Evolutionary conservation across 2,329 filamentous ascomycete species (phyloP).

Genomic region (Dactylellina cionopaga): DNA sequence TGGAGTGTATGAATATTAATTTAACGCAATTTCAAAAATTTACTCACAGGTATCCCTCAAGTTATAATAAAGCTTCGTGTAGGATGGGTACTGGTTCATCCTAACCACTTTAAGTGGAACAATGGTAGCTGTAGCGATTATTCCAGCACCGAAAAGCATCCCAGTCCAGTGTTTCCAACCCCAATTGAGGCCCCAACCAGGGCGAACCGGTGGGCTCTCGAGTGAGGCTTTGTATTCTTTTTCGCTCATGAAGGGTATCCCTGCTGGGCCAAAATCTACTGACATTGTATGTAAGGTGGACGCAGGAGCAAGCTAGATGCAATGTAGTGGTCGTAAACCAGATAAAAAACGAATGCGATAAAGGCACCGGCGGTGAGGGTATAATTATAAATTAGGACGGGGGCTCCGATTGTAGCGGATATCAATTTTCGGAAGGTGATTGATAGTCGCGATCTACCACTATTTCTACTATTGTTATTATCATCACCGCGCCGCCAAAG

Average conservation of each 20-base stretch:
- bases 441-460: too few species aligned
- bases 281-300: constrained; percentile 18
- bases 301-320: too few species aligned
- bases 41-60: constrained; percentile 12
- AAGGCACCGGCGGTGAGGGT: too few species aligned
- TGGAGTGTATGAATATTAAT: too few species aligned
- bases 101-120: not conserved
- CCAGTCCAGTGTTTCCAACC: constrained; percentile 5
- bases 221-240: constrained; percentile 12
- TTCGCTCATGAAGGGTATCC: constrained; percentile 19
- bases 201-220: not conserved
- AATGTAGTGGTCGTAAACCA: too few species aligned
- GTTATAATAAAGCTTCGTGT: constrained; percentile 9
- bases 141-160: not conserved
- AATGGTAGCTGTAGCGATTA: constrained; percentile 2
- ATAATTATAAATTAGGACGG: too few species aligned
- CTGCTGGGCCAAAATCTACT: constrained; percentile 6
- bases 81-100: constrained; percentile 17
- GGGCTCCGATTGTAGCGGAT: too few species aligned
- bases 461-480: too few species aligned
- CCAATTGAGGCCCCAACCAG: constrained; percentile 7
- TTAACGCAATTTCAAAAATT: too few species aligned
- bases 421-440: too few species aligned
- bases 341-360: too few species aligned
- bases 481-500: too few species aligned